Evolutionary conservation across 2,329 filamentous ascomycete genomes (phyloP), one percentile per base, ranked within the genome.

Genomic region (Alternaria sp.): DNA sequence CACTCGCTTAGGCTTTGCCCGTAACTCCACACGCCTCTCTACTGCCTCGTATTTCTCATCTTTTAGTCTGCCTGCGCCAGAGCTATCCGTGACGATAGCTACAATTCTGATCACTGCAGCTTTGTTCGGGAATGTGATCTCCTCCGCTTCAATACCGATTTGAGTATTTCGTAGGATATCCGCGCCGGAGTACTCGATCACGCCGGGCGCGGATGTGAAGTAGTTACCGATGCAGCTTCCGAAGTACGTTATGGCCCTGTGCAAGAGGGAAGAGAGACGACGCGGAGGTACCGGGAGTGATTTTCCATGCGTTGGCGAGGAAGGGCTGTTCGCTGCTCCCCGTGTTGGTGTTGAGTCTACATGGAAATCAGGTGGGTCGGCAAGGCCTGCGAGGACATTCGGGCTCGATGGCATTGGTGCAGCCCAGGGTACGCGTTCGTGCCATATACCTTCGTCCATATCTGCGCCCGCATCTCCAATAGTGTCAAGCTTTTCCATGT

Each of bases 1-100:
- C 0, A 66, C 49, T 5, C 67, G 50, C 55, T 63, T 64, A 4
- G 54, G 59, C 23, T 46, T 66, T 11, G 65, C 67, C 0, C n/a
- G 33, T 4, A 68, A 58, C 4, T 57, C 54, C 3, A 62, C 5
- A 6, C 18, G 21, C 14, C 20, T 45, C 0, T 8, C 15, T 41
- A 25, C 15, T 6, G 46, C 6, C 18, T 47, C 18, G 15, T 21
- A 9, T 8, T 25, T 21, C 41, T 30, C 33, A 15, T 6, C 15
- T 12, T 18, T 30, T 6, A 10, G 20, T 23, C 28, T 15, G n/a
- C 5, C 0, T 21, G 28, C 14, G 8, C 28, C 21, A 2, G 15
- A n/a, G 20, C 51, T 23, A 20, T 49, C 18, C 9, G n/a, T 33
- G 3, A 59, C 10, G 5, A 65, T 12, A 6, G 54, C 63, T 7